phyloP scores from a whole-genome alignment of 768 basidiomycete genomes.

The Hygrocybe coccinea region DNA sequence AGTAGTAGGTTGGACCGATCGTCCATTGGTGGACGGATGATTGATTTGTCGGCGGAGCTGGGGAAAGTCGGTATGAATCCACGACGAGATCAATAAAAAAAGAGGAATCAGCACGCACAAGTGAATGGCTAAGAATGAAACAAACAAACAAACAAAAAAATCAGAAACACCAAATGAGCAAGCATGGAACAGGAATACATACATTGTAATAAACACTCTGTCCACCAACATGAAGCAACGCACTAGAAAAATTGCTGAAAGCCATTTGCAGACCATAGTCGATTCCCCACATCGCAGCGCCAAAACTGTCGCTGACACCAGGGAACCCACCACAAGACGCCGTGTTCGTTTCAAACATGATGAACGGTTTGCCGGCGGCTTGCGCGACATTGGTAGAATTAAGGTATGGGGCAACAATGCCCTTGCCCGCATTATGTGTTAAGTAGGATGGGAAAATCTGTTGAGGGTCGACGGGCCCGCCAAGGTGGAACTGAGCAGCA shows the following conservation, averaged over 20 bases:
- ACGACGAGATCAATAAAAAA: slow-evolving; percentile 23
- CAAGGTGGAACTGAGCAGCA: slow-evolving; percentile 29
- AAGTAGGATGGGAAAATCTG: slow-evolving; percentile 7
- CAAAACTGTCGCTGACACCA: slow-evolving; percentile 40
- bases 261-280: slow-evolving; percentile 40
- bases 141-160: slow-evolving; percentile 22
- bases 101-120: slow-evolving; percentile 29
- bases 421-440: slow-evolving; percentile 30
- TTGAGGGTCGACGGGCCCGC: slow-evolving; percentile 27
- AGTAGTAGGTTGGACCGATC: slow-evolving; percentile 68
- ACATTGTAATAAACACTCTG: slow-evolving; percentile 23
- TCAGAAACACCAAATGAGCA: slow-evolving; percentile 1
- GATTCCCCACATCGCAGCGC: slow-evolving; percentile 40
- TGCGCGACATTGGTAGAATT: slow-evolving; percentile 9
- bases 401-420: slow-evolving; percentile 8
- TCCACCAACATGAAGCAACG: slow-evolving; percentile 21
- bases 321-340: slow-evolving; percentile 44
- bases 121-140: slow-evolving; percentile 29
- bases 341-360: slow-evolving; percentile 45
- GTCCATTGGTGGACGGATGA: slow-evolving; percentile 64
- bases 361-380: slow-evolving; percentile 22
- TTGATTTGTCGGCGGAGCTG: slow-evolving; percentile 51
- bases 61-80: slow-evolving; percentile 24
- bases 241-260: slow-evolving; percentile 34
- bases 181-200: slow-evolving; percentile 30